phyloP scores from a whole-genome alignment of 2,329 filamentous ascomycete species.

The Ophiocordyceps camponoti-rufipedis region DNA sequence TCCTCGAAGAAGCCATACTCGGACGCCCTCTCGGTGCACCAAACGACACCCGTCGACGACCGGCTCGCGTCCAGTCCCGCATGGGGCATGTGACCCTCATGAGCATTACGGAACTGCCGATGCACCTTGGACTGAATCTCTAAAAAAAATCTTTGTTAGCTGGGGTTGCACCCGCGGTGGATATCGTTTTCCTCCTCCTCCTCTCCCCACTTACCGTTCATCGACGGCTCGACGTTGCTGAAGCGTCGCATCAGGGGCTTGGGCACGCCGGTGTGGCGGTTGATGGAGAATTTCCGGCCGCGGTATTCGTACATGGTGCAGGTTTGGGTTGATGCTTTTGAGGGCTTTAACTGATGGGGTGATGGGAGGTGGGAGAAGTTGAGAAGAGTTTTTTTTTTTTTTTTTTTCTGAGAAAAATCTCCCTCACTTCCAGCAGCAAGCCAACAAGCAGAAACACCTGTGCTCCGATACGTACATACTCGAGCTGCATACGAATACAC shows the following conservation, averaged over 20 bases:
- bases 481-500: too few relatives aligned
- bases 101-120: conserved; percentile 72
- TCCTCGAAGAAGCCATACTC: conserved; percentile 80
- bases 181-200: too few relatives aligned
- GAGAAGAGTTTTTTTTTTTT: not conserved
- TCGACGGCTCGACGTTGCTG: conserved; percentile 37
- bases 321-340: not conserved
- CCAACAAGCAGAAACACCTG: too few relatives aligned
- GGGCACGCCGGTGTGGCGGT: conserved; percentile 44
- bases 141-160: conserved; percentile 20
- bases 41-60: conserved; percentile 84
- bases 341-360: not conserved
- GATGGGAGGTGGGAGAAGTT: not conserved
- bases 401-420: too few relatives aligned
- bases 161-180: not conserved
- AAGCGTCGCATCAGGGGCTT: conserved; percentile 35
- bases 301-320: conserved; percentile 23
- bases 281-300: conserved; percentile 48
- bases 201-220: conserved; percentile 33
- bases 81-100: conserved; percentile 81
- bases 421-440: too few relatives aligned
- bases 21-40: conserved; percentile 73
- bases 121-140: conserved; percentile 73
- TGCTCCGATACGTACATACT: too few relatives aligned
- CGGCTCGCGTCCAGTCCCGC: conserved; percentile 77